These are phyloP conservation scores for Brassica nigra DNA, from an alignment of 345 rosid genomes.

Conservation along the genomic window DNA sequence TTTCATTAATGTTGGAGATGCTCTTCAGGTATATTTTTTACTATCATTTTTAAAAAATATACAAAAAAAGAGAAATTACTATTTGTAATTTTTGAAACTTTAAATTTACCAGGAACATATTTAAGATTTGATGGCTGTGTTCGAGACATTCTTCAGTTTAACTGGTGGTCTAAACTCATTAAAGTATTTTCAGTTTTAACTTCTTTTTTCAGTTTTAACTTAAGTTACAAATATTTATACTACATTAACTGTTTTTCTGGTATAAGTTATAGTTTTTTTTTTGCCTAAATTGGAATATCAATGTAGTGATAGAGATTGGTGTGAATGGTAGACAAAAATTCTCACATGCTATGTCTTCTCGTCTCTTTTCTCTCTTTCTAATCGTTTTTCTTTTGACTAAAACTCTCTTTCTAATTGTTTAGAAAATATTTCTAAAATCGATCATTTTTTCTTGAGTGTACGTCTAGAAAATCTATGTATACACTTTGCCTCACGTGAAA, in stretches of 20 bases:
- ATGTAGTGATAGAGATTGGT: constrained; percentile 6
- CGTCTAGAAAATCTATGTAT: constrained; percentile 14
- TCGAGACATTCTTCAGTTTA: constrained; percentile 8
- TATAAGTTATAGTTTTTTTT: not conserved
- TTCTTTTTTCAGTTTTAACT: not conserved
- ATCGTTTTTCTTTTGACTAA: too few relatives aligned
- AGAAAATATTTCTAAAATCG: not conserved
- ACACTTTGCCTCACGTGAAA: constrained; percentile 29
- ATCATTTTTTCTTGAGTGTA: too few relatives aligned
- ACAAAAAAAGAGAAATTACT: not conserved
- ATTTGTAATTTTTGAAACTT: not conserved
- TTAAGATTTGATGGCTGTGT: constrained; percentile 23
- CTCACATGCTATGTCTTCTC: constrained; percentile 20
- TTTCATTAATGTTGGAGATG: constrained; percentile 92
- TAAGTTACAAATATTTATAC: not conserved
- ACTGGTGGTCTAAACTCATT: not conserved
- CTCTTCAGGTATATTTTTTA: constrained; percentile 62
- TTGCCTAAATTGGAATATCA: not conserved
- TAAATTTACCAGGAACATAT: not conserved
- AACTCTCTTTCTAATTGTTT: not conserved
- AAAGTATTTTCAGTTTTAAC: not conserved
- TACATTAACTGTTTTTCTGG: not conserved
- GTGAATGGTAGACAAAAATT: constrained; percentile 28
- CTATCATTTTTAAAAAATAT: not conserved
- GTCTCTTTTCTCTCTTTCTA: not conserved